Evolutionary conservation across 108 stramenopile species (phyloP).

Genomic region (Schizochytrium sp.): DNA sequence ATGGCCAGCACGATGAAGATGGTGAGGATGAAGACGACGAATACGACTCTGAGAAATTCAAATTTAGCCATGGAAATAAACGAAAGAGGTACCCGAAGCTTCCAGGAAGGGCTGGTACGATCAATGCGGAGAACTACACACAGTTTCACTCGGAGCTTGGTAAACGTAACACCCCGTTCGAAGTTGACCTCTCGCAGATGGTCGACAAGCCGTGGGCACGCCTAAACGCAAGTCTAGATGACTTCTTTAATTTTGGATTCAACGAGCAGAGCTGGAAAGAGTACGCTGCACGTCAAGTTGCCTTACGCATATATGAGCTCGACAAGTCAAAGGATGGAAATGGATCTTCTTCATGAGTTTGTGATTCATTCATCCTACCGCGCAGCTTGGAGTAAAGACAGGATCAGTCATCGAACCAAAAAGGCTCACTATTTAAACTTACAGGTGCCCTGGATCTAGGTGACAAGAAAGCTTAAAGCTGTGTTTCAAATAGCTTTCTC

Average conservation of each 20-base stretch:
- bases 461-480: too few species aligned
- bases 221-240: slow-evolving; percentile 43
- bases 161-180: slow-evolving; percentile 53
- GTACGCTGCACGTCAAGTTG: slow-evolving; percentile 50
- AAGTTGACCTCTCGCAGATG: slow-evolving; percentile 42
- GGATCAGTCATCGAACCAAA: too few species aligned
- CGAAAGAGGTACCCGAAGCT: slow-evolving; percentile 42
- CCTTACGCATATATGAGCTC: slow-evolving; percentile 38
- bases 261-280: slow-evolving; percentile 56
- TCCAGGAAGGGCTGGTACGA: slow-evolving; percentile 45
- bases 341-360: too few species aligned
- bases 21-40: slow-evolving; percentile 52
- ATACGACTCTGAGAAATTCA: slow-evolving; percentile 38
- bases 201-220: slow-evolving; percentile 53
- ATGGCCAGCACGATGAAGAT: neutral
- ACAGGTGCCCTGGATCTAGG: too few species aligned
- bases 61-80: slow-evolving; percentile 52
- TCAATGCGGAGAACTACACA: slow-evolving; percentile 45
- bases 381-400: too few species aligned
- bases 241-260: slow-evolving; percentile 60
- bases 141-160: slow-evolving; percentile 31
- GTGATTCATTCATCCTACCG: too few species aligned
- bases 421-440: too few species aligned
- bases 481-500: too few species aligned
- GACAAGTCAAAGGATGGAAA: slow-evolving; percentile 2